A percentile compares a stretch with the other conserved stretches of the same genome.
phyloP scores from a whole-genome alignment of 345 rosid genomes.

The Eucalyptus microcorys region DNA sequence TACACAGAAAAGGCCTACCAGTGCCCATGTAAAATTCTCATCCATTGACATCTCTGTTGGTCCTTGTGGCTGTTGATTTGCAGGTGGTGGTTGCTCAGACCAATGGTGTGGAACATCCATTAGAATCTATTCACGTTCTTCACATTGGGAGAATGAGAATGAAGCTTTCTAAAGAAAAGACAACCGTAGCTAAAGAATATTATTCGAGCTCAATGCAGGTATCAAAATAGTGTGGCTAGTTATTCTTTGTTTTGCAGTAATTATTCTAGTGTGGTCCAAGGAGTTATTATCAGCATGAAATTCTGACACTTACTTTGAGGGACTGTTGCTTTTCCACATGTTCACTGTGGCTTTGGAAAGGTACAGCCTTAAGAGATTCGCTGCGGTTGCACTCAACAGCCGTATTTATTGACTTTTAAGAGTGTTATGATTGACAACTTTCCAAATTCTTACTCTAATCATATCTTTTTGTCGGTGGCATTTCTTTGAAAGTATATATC shows the following conservation, averaged over 20 bases:
- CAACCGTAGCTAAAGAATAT: constrained; percentile 69
- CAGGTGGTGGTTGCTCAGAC: constrained; percentile 82
- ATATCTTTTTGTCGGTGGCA: neutral
- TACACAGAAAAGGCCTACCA: neutral
- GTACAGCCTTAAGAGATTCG: neutral
- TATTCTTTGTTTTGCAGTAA: neutral
- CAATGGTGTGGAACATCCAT: constrained; percentile 61
- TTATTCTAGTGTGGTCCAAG: neutral
- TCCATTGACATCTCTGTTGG: neutral
- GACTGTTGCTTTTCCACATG: neutral
- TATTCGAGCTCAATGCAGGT: constrained; percentile 91
- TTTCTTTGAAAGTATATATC: neutral
- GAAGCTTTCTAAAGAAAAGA: constrained; percentile 74
- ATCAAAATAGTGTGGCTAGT: neutral
- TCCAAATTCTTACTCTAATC: neutral
- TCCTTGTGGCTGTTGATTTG: neutral
- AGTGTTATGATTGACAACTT: neutral
- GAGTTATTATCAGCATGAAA: neutral
- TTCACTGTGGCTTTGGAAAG: neutral
- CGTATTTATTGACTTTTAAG: neutral
- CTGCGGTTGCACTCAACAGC: neutral
- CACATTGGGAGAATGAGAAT: constrained; percentile 98
- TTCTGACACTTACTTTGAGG: neutral
- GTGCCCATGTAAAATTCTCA: neutral
- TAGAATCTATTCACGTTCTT: constrained; percentile 80